These are phyloP conservation scores for Candida coquimbonensis DNA, from an alignment of 805 yeast genomes.

Conservation along the genomic window DNA sequence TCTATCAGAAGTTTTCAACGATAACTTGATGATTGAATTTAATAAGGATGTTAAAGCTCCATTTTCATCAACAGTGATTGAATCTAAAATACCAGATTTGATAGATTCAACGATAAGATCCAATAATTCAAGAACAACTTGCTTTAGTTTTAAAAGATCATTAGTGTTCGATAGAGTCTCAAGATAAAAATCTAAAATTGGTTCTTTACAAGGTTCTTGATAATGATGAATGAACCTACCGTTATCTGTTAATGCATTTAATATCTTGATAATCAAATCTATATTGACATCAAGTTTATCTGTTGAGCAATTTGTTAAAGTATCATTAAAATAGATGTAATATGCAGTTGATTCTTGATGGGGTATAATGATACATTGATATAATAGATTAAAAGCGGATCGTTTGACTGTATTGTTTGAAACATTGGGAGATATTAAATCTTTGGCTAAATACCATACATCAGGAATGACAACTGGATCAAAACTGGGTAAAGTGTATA, in stretches of 20 bases:
- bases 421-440: constrained; percentile 36
- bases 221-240: constrained; percentile 50
- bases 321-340: constrained; percentile 53
- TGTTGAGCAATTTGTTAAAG: constrained; percentile 35
- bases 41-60: constrained; percentile 26
- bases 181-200: constrained; percentile 30
- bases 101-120: constrained; percentile 37
- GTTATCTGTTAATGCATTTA: constrained; percentile 40
- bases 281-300: constrained; percentile 40
- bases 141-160: constrained; percentile 19
- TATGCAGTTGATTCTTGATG: constrained; percentile 43
- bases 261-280: constrained; percentile 40
- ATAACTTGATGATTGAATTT: constrained; percentile 29
- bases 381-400: constrained; percentile 46
- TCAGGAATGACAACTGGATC: constrained; percentile 59
- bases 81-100: constrained; percentile 29
- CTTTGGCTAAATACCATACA: constrained; percentile 65
- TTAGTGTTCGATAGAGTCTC: constrained; percentile 26
- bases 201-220: constrained; percentile 36
- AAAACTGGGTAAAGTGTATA: constrained; percentile 42
- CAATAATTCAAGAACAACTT: constrained; percentile 21
- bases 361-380: constrained; percentile 43
- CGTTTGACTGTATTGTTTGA: constrained; percentile 27
- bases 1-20: constrained; percentile 32
- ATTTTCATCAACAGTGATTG: constrained; percentile 24